Evolutionary conservation across 441 rosid genomes (phyloP), one percentile per base, ranked within the genome.

Genomic region (Gossypium trilobum): DNA sequence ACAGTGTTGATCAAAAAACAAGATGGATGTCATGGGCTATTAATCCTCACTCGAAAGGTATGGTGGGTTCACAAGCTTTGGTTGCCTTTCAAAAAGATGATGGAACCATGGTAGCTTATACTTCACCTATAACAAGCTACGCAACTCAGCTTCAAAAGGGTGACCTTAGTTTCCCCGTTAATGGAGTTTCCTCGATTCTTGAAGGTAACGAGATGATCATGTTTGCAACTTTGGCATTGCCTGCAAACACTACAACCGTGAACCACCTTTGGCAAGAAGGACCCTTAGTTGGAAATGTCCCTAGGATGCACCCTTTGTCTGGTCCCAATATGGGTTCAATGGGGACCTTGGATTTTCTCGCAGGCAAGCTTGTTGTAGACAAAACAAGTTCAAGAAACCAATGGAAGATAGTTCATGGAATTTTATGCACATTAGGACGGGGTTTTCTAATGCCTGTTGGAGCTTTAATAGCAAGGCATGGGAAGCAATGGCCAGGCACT

Each of bases 1-100:
- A 71, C 10, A 57, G 71, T 3, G 27, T 68, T 29, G 13, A 69
- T 10, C 4, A 72, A 0, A 1, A 31, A 27, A 27, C 70, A 1
- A 33, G 25, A 36, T 78, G 82, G 82, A 68, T 78, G 19, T 60
- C 82, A 0, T 78, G 78, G 82, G 78, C 74, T 17, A 72, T 78
- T 29, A 75, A 75, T 56, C 82, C 74, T 0, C 13, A 68, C 22
- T 68, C 71, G 1, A 25, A 7, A 2, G 19, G 13, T 11, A 78
- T 78, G 82, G 59, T 71, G 20, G 82, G 82, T 9, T 75, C 76
- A n/a, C 82, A 78, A 56, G 56, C 78, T 5, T 68, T 78, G 50
- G 75, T 78, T 54, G 76, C 82, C 1, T 71, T 71, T 60, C 42
- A 23, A 65, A 72, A 8, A 31, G 55, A 78, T 6, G 72, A 42